Base-by-base conservation (phyloP, 2,329 filamentous ascomycete genomes). In the Botrytis galanthina region DNA sequence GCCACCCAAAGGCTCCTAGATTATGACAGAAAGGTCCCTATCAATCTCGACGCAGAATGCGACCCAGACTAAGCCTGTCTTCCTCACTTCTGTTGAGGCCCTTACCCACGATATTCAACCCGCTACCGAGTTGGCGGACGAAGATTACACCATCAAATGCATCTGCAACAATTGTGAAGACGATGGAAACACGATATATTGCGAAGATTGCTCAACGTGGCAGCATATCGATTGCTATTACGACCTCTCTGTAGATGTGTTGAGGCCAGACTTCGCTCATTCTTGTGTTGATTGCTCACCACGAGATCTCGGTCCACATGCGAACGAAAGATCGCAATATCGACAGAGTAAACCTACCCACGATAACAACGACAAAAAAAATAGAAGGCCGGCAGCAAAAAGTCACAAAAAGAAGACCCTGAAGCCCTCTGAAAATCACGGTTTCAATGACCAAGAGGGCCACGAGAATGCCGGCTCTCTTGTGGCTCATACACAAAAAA, bases 161-260 rank as follows among this genome's bases (percentile, higher is more conserved):
- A 97, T 98, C 79, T 99, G 96, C 85, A 91, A 91, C 82, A 98
- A 92, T 83, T 86, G 90, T 82, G 94, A 97, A 85, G 96, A 99
- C 86, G 96, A 99, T 86, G 96, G 96, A 83, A 95, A 93, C 83
- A 99, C 96, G 74, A 97, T 99, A 75, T 94, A 95, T 83, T 99
- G 96, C 87, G 96, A 98, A 82, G 89, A 87, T 74, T 99, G 96
- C 86, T 93, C 97, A 82, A 96, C 94, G 68, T 99, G 96, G 96
- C 96, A 99, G 84, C 96, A 99, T 83, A 97, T 97, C 79, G 91
- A 94, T 81, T 99, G 96, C 84, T 98, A 97, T 84, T 98, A 98
- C 82, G 83, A 89, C 76, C 93, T 93, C 78, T 88, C 89, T 81
- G 88, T 90, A 82, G 87, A 93, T 86, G 87, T 92, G 84, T 84